Evolutionary conservation across 2,329 filamentous ascomycete genomes (phyloP).

Genomic region (Thielaviopsis musarum): DNA sequence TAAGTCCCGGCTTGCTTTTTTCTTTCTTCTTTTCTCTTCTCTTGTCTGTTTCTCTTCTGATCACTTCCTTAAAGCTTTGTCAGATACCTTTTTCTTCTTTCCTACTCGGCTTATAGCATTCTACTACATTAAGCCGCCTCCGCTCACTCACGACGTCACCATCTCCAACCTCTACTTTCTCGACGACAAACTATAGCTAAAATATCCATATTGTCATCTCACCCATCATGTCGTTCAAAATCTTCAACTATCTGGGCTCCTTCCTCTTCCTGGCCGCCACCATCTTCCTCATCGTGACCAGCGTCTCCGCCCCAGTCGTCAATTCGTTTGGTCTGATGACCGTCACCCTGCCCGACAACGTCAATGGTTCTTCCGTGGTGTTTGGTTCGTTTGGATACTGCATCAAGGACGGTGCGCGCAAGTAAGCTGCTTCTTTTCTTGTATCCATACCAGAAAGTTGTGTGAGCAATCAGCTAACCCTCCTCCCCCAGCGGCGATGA

Average conservation of each 20-base stretch:
- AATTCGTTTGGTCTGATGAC: constrained; percentile 36
- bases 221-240: constrained; percentile 29
- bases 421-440: constrained; percentile 14
- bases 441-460: constrained; percentile 1
- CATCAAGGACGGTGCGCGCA: constrained; percentile 16
- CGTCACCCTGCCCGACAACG: constrained; percentile 28
- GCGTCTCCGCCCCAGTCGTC: constrained; percentile 42
- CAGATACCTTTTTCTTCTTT: not conserved
- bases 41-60: not conserved
- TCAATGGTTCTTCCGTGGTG: constrained; percentile 22
- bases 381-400: constrained; percentile 49
- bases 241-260: constrained; percentile 40
- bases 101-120: not conserved
- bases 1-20: not conserved
- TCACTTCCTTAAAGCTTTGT: not conserved
- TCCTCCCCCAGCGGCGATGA: constrained; percentile 20
- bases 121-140: not conserved
- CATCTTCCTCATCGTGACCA: constrained; percentile 39
- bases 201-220: not conserved
- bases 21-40: not conserved
- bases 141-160: not conserved
- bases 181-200: not conserved
- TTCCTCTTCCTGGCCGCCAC: constrained; percentile 38
- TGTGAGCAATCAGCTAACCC: not conserved
- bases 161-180: not conserved